These are phyloP conservation scores for Smittium culicis DNA, from an alignment of 371 early-diverging fungal species.

Conservation along the genomic window DNA sequence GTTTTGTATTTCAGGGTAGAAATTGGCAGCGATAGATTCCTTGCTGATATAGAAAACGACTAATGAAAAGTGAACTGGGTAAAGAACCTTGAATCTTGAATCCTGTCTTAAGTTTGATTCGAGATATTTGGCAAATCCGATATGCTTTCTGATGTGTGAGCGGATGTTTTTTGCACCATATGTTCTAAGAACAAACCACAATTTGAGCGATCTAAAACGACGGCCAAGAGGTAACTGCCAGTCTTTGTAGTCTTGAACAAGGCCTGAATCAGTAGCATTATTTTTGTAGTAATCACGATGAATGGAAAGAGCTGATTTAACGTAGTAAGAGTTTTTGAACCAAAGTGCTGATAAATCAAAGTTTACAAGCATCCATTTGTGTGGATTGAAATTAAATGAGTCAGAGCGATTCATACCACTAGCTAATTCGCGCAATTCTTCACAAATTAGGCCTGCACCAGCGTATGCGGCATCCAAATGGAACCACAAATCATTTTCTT, in stretches of 20 bases:
- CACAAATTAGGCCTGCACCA: conserved; percentile 37
- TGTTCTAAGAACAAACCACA: conserved; percentile 46
- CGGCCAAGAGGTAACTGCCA: conserved; percentile 43
- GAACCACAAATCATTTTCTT: conserved; percentile 22
- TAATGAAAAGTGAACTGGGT: no score
- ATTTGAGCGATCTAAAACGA: conserved; percentile 39
- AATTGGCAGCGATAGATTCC: no score
- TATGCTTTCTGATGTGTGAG: conserved; percentile 33
- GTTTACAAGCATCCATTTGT: conserved; percentile 44
- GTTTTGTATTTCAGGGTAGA: no score
- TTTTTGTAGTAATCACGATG: conserved; percentile 37
- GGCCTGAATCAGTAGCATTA: conserved; percentile 19
- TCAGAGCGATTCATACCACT: conserved; percentile 34
- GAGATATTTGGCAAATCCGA: conserved; percentile 29
- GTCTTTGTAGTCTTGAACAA: conserved; percentile 39
- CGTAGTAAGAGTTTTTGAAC: conserved; percentile 20
- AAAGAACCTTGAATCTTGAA: no score
- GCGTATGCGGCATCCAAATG: conserved; percentile 52
- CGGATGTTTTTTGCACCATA: conserved; percentile 39
- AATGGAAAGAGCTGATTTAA: conserved; percentile 25
- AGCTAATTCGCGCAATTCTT: conserved; percentile 34
- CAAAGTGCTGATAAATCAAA: conserved; percentile 39
- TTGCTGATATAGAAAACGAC: no score
- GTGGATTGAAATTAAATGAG: conserved; percentile 39
- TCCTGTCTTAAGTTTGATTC: no score